phyloP scores from a whole-genome alignment of 1,284 basidiomycete genomes.

The Cutaneotrichosporon mucoides region DNA sequence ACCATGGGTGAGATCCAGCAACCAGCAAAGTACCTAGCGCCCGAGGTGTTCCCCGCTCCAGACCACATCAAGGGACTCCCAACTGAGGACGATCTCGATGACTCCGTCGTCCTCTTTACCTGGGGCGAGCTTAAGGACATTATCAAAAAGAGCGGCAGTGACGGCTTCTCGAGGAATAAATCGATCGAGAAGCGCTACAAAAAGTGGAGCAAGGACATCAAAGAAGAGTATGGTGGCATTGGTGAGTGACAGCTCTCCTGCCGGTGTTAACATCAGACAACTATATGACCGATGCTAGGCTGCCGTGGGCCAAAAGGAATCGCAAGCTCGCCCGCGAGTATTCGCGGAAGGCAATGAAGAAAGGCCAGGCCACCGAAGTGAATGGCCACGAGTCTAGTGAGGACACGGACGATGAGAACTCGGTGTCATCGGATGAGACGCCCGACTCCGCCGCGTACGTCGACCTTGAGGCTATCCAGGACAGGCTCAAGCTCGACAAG shows the following conservation, averaged over 20 bases:
- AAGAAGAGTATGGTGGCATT: constrained; percentile 37
- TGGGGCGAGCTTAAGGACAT: constrained; percentile 47
- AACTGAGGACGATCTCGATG: constrained; percentile 41
- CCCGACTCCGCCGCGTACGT: constrained; percentile 5
- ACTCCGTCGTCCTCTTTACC: constrained; percentile 41
- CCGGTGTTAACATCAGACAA: neutral
- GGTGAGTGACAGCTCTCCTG: constrained; percentile 24
- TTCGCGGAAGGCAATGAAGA: neutral
- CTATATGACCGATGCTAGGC: constrained; percentile 5
- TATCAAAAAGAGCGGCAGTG: constrained; percentile 32
- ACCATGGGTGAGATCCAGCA: constrained; percentile 7
- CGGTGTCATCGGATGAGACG: neutral
- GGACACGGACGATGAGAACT: constrained; percentile 5
- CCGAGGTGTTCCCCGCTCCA: constrained; percentile 30
- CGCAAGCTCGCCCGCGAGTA: constrained; percentile 4
- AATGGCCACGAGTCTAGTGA: neutral
- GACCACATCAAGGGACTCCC: constrained; percentile 34
- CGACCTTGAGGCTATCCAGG: constrained; percentile 3
- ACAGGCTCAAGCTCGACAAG: constrained; percentile 13
- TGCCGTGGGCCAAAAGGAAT: constrained; percentile 8
- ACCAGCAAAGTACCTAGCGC: constrained; percentile 29
- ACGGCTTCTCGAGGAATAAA: constrained; percentile 39
- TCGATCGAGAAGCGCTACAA: constrained; percentile 42
- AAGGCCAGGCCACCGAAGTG: constrained; percentile 4
- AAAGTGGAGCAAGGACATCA: constrained; percentile 38